Base-by-base conservation (phyloP, 352 stramenopile genomes). In the Pilasporangium apinafurcum region DNA sequence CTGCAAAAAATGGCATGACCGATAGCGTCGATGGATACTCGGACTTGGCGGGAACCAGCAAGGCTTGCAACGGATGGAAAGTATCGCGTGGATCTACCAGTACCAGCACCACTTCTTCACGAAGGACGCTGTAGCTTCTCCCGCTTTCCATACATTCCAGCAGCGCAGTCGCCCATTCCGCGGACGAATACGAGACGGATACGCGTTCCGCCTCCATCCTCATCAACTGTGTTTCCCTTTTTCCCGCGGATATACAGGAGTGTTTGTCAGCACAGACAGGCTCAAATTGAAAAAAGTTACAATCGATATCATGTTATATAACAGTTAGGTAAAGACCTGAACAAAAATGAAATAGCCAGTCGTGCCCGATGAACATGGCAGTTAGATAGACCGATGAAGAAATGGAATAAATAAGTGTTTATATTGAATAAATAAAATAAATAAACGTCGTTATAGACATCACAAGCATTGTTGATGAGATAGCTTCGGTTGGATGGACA, bases 31-130 rank as follows among this genome's bases (percentile, higher is more conserved):
- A 16, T 10, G 21, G 31, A 18, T 44, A 8, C n/a, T 7, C 17
- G 8, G 3, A 16, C 10, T 32, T 28, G 31, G 14, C 8, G 8
- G 17, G 24, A 9, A 35, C 22, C 28, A 57, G 36, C 29, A 57
- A 36, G 12, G 35, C 44, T 20, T 53, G 43, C 27, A 57, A 30
- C 50, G 50, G 43, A 20, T 57, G 50, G 43, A 47, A 53, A 22
- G 26, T 27, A 7, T 24, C 34, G 7, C 20, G 34, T 6, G 50
- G 22, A 6, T 47, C 35, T 18, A 57, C 50, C n/a, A 21, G 31
- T 25, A 57, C 34, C 12, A 57, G 29, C 43, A 57, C 14, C 28
- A 27, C 36, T 24, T 46, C 24, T 3, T 47, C 34, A 12, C 30
- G 48, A 18, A 55, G 8, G 17, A 38, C 31, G 14, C n/a, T 4